These are phyloP conservation scores for Fomitopsis schrenkii DNA, from an alignment of 1,284 basidiomycete species.

Conservation along the genomic window DNA sequence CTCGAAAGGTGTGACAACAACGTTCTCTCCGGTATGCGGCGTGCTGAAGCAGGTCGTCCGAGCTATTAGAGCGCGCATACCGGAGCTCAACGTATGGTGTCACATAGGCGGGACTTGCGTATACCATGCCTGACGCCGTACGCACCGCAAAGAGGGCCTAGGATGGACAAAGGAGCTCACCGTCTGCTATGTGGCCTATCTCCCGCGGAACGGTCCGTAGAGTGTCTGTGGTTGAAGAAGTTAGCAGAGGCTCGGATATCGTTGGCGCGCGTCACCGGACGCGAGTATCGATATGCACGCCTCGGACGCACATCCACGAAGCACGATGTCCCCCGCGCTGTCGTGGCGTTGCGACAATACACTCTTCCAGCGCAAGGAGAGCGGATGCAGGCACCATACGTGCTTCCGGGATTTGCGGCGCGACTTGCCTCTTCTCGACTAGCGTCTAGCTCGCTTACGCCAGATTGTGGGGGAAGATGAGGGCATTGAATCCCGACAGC, in stretches of 20 bases:
- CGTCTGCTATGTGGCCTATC: neutral
- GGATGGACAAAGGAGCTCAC: neutral
- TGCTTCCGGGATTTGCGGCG: neutral
- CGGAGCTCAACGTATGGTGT: too few relatives aligned
- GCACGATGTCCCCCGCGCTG: neutral
- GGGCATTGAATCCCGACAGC: neutral
- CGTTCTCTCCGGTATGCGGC: too few relatives aligned
- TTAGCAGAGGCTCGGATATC: neutral
- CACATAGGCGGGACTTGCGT: neutral
- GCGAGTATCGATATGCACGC: neutral
- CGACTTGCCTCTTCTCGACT: slow-evolving; percentile 1
- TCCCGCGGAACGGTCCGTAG: neutral
- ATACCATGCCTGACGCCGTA: neutral
- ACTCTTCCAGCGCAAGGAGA: neutral
- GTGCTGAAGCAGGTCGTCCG: too few relatives aligned
- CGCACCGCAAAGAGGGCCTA: neutral
- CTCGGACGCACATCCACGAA: neutral
- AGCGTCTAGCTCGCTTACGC: neutral
- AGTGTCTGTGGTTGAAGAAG: neutral
- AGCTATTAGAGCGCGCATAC: too few relatives aligned
- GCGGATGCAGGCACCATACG: neutral
- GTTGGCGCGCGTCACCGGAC: neutral
- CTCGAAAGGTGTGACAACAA: too few relatives aligned
- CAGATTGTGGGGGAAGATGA: neutral
- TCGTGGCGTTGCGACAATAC: neutral